Conservation (phyloP, 2,329 filamentous ascomycete species). For the Paecilomyces sp. region DNA sequence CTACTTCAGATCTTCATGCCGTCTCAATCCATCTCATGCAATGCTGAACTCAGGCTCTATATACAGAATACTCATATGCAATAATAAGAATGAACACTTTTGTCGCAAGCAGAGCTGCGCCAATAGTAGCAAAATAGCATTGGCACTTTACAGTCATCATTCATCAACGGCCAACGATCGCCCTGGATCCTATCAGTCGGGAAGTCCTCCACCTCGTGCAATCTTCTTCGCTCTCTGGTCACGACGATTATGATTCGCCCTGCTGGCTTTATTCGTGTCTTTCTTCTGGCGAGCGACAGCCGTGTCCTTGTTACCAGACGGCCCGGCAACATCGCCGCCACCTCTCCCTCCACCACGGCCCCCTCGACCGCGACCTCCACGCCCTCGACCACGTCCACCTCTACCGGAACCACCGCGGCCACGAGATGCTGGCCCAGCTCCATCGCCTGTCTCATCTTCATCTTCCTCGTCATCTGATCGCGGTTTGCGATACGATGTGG, state of each 20-base stretch:
- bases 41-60: neutral
- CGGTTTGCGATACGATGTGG: constrained; percentile 56
- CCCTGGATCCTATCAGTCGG: constrained; percentile 7
- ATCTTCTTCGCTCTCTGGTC: constrained; percentile 60
- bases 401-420: constrained; percentile 39
- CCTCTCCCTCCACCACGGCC: constrained; percentile 46
- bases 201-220: constrained; percentile 46
- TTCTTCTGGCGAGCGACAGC: constrained; percentile 66
- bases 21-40: neutral
- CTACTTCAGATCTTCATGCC: neutral
- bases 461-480: constrained; percentile 25
- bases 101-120: no score
- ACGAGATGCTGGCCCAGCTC: constrained; percentile 19
- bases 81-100: no score
- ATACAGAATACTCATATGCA: neutral
- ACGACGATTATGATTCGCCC: constrained; percentile 80
- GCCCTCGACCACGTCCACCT: constrained; percentile 40
- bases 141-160: neutral
- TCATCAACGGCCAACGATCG: neutral
- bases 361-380: constrained; percentile 41
- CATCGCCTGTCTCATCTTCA: constrained; percentile 7
- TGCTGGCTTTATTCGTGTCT: constrained; percentile 72
- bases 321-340: constrained; percentile 57
- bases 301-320: constrained; percentile 60
- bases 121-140: neutral